These are phyloP conservation scores for Phyllostachys edulis DNA, from an alignment of 176 grass and related monocot species.

Conservation along the genomic window DNA sequence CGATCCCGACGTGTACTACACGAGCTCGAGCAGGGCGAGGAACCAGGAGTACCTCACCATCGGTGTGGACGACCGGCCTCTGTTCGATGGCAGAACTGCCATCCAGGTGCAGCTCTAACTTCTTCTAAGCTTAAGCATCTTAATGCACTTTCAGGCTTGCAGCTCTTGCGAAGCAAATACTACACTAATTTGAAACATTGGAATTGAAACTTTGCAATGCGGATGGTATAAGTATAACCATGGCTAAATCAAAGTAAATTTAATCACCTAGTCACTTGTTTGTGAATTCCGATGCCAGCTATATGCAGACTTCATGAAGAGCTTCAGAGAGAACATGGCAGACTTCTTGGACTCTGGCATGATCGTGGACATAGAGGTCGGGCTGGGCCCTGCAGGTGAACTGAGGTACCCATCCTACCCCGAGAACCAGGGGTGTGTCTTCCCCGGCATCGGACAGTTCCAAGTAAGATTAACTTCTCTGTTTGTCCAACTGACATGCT, in stretches of 20 bases:
- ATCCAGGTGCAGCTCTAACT: background rate
- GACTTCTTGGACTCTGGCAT: slow-evolving; percentile 64
- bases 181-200: background rate
- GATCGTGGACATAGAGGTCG: slow-evolving; percentile 77
- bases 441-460: slow-evolving; percentile 83
- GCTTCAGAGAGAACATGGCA: slow-evolving; percentile 80
- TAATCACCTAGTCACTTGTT: background rate
- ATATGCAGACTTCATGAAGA: slow-evolving; percentile 79
- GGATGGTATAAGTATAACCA: background rate
- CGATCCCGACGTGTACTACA: slow-evolving; percentile 64
- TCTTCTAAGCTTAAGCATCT: too few relatives aligned
- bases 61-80: slow-evolving; percentile 55
- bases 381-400: slow-evolving; percentile 75
- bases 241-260: background rate
- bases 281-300: slow-evolving; percentile 30
- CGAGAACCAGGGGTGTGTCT: slow-evolving; percentile 61
- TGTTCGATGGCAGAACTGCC: slow-evolving; percentile 40
- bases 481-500: background rate
- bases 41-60: slow-evolving; percentile 73
- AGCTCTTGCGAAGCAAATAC: background rate
- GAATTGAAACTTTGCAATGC: background rate
- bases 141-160: background rate
- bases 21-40: slow-evolving; percentile 28
- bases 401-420: slow-evolving; percentile 80
- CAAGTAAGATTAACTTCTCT: slow-evolving; percentile 28